Conservation (phyloP, 805 yeast species). For the Spathaspora girioi region DNA sequence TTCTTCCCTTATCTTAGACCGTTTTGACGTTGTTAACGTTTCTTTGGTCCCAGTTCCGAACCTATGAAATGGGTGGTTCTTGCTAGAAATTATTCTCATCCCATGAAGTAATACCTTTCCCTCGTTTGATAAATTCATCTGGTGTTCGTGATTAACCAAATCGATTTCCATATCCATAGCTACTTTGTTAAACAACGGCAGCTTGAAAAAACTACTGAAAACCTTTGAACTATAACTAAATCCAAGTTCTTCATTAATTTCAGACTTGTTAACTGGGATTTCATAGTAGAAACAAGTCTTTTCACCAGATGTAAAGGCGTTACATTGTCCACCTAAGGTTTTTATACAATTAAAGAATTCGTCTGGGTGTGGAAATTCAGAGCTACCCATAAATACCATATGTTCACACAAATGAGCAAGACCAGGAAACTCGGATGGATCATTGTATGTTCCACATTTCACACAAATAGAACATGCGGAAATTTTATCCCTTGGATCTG, state of each 20-base stretch:
- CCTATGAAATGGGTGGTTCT: slow-evolving; percentile 50
- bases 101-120: slow-evolving; percentile 59
- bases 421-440: slow-evolving; percentile 69
- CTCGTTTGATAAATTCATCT: slow-evolving; percentile 40
- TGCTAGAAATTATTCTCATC: slow-evolving; percentile 45
- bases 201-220: slow-evolving; percentile 49
- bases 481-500: slow-evolving; percentile 64
- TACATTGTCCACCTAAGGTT: slow-evolving; percentile 52
- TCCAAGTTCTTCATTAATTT: slow-evolving; percentile 25
- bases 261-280: slow-evolving; percentile 42
- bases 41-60: slow-evolving; percentile 63
- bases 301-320: slow-evolving; percentile 70
- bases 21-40: slow-evolving; percentile 41
- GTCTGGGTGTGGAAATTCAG: slow-evolving; percentile 47
- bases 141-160: slow-evolving; percentile 67
- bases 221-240: slow-evolving; percentile 45
- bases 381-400: slow-evolving; percentile 43
- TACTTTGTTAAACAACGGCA: slow-evolving; percentile 46
- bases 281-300: slow-evolving; percentile 63
- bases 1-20: slow-evolving; percentile 30
- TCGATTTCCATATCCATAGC: slow-evolving; percentile 48
- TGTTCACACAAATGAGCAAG: slow-evolving; percentile 62
- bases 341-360: slow-evolving; percentile 41
- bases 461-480: slow-evolving; percentile 74
- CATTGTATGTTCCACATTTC: slow-evolving; percentile 77